Base-by-base conservation (phyloP, 805 yeast species). In the Pichia rugopelliculosa region DNA sequence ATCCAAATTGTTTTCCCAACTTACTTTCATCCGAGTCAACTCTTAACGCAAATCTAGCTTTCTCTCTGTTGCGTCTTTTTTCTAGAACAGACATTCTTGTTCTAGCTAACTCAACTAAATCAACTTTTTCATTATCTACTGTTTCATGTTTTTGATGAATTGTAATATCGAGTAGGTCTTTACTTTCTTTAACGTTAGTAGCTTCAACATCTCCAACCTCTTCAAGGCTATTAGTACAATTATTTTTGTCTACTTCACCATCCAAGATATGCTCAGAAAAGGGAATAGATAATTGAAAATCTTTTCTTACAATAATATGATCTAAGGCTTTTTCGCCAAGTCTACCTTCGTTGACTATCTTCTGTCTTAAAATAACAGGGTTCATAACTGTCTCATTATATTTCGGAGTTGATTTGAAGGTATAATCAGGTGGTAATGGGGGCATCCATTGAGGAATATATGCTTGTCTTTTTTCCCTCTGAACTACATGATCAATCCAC, bases 361-460 rank as follows among this genome's bases (percentile, higher is more conserved):
- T 77, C 47, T 84, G 77, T 52, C 91, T 73, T 46, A 91, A 73
- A 48, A 76, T 70, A 53, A 83, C 78, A 51, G 90, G 87, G 58
- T 87, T 91, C 1, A 81, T 76, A 15, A 81, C 66, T 20, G 82
- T 71, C 22, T 77, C 70, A 47, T 81, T 73, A 60, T 71, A 89
- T 53, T 74, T 73, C 0, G 96, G 84, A 0, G 96, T 85, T 47
- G 81, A 76, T 63, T 79, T 80, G 61, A 84, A 91, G 0, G 98
- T 91, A 64, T 90, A 95, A 58, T 88, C 96, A 0, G 98, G 96
- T 1, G 99, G 99, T 25, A 91, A 72, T 12, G 80, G 79, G 0
- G 99, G 99, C 56, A 91, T 68, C 82, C 89, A 89, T 6, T 68
- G 59, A 0, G 95, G 95, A 8, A 87, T 73, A 50, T 78, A 77